phyloP scores from a whole-genome alignment of 805 yeast species.

The Zygoascus flipseniorum region DNA sequence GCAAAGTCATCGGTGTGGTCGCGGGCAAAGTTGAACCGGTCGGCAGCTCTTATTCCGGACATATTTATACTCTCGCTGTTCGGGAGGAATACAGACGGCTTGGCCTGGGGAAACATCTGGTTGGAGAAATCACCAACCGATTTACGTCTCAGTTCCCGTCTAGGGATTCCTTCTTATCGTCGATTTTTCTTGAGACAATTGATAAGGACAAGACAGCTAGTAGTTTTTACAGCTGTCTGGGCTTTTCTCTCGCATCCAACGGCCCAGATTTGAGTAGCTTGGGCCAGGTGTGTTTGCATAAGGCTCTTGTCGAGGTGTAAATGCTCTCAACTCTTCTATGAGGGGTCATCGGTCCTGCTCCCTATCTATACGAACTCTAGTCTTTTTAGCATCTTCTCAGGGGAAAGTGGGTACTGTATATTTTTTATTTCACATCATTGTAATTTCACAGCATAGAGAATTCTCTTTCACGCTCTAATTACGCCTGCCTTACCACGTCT shows the following conservation, averaged over 20 bases:
- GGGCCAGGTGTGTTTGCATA: not conserved
- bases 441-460: no score
- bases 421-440: no score
- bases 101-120: conserved; percentile 14
- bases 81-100: conserved; percentile 13
- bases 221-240: conserved; percentile 11
- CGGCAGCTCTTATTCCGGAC: conserved; percentile 9
- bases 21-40: conserved; percentile 10
- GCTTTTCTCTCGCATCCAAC: conserved; percentile 4
- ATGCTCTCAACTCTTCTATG: no score
- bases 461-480: not conserved
- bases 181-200: conserved; percentile 9
- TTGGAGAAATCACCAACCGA: conserved; percentile 7
- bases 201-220: conserved; percentile 5
- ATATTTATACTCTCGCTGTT: conserved; percentile 17
- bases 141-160: conserved; percentile 5
- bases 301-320: not conserved
- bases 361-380: no score
- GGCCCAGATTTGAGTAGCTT: not conserved
- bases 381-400: no score
- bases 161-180: conserved; percentile 2
- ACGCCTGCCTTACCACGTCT: not conserved
- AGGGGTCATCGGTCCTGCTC: no score
- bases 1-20: conserved; percentile 10
- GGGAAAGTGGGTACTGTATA: no score